Base-by-base conservation (phyloP, 352 stramenopile genomes). In the Phytopythium sindhum region DNA sequence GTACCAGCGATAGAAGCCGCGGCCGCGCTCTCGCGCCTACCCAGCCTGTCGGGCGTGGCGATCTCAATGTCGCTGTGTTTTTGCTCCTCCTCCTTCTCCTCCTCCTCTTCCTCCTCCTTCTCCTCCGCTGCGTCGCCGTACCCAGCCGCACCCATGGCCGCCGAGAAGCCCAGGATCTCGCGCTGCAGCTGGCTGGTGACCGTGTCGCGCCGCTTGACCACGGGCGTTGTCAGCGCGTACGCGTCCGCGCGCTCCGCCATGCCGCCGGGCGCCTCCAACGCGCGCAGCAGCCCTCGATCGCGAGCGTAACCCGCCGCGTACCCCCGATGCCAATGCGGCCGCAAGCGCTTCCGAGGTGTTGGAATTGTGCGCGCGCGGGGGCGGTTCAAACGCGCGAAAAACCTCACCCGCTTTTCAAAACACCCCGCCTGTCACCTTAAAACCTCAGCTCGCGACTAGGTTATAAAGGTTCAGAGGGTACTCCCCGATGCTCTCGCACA, bases 121-220 rank as follows among this genome's bases (percentile, higher is more conserved):
- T 55, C 53, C 10, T 39, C 41, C 15, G 29, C 57, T 37, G 19
- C 39, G 24, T 26, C 29, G 35, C 42, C 42, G 21, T 58, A 41
- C 4, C 52, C 29, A 19, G 35, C 53, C 24, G 19, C 53, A 4
- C 31, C 29, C 29, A 59, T 45, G 33, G 53, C 53, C 29, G 9
- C n/a, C 33, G 53, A 42, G n/a, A 59, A 45, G 48, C 70, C 69
- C 55, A 90, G 65, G 33, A 91, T 84, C 69, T 89, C 78, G 41
- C 78, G 78, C 75, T 89, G 82, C 47, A 89, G 68, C 64, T 84
- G 74, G 52, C 73, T 79, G 10, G 77, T 81, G 61, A 89, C 75
- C 31, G 73, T 87, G 26, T 88, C 82, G 39, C 67, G 55, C 19
- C 65, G 68, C n/a, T 61, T 51, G 21, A 53, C 29, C 24, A 52